Conservation (phyloP, 2,329 filamentous ascomycete species). For the Fusarium illudens region DNA sequence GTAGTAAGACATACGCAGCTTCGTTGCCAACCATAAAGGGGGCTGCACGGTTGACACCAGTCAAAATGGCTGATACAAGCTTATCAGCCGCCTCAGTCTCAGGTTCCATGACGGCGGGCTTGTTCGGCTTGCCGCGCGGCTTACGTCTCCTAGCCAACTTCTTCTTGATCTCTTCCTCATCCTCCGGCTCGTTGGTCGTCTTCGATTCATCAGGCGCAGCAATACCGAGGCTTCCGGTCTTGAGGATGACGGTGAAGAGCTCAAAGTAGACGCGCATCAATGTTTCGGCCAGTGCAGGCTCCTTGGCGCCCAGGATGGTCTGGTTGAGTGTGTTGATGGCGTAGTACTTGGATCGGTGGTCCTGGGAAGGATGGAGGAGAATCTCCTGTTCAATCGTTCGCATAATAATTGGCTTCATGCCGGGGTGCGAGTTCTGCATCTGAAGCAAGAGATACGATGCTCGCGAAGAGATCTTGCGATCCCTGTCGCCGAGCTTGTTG, state of each 20-base stretch:
- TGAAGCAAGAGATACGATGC: slow-evolving; percentile 95
- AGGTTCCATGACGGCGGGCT: slow-evolving; percentile 54
- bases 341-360: slow-evolving; percentile 90
- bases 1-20: slow-evolving; percentile 60
- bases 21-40: slow-evolving; percentile 88
- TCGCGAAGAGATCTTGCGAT: slow-evolving; percentile 93
- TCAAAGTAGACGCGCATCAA: slow-evolving; percentile 92
- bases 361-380: slow-evolving; percentile 87
- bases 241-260: slow-evolving; percentile 83
- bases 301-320: slow-evolving; percentile 86
- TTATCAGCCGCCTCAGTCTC: slow-evolving; percentile 81
- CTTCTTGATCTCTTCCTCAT: slow-evolving; percentile 9
- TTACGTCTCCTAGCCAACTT: slow-evolving; percentile 37
- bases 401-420: slow-evolving; percentile 92
- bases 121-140: slow-evolving; percentile 32
- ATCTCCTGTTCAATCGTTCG: slow-evolving; percentile 87
- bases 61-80: slow-evolving; percentile 88
- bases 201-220: slow-evolving; percentile 57
- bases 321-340: slow-evolving; percentile 97
- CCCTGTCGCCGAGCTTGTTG: slow-evolving; percentile 95
- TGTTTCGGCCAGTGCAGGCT: slow-evolving; percentile 80
- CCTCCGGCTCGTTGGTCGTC: slow-evolving; percentile 45
- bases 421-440: slow-evolving; percentile 84
- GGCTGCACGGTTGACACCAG: slow-evolving; percentile 94
- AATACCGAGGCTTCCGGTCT: slow-evolving; percentile 57